Evolutionary conservation across 768 basidiomycete species (phyloP).

Genomic region (Trametes cinnabarina): DNA sequence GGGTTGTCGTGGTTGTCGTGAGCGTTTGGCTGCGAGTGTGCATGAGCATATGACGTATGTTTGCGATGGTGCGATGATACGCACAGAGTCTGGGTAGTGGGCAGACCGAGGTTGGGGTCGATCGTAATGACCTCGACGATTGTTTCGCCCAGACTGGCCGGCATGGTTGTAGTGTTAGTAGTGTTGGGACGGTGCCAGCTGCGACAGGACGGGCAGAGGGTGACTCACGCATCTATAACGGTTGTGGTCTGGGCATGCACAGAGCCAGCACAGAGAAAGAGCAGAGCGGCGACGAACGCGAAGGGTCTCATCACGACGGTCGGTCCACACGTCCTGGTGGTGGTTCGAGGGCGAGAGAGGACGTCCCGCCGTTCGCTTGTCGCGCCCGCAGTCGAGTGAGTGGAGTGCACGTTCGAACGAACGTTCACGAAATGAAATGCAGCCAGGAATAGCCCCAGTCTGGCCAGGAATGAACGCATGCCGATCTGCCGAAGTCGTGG

Average conservation of each 20-base stretch:
- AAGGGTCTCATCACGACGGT: slow-evolving; percentile 20
- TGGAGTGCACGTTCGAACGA: slow-evolving; percentile 3
- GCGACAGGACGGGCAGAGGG: too few relatives aligned
- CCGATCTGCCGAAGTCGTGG: slow-evolving; percentile 6
- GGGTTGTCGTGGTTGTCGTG: slow-evolving; percentile 12
- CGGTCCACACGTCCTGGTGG: slow-evolving; percentile 1
- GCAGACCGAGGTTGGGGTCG: slow-evolving; percentile 36
- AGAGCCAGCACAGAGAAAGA: slow-evolving; percentile 14
- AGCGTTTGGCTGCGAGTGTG: slow-evolving; percentile 19
- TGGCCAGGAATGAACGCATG: slow-evolving; percentile 13
- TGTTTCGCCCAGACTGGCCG: slow-evolving; percentile 44
- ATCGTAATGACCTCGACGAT: slow-evolving; percentile 49
- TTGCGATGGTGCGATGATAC: slow-evolving; percentile 21
- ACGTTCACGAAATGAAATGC: neutral
- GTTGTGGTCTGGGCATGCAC: slow-evolving; percentile 46
- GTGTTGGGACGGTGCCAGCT: too few relatives aligned
- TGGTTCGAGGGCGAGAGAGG: neutral
- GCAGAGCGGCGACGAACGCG: slow-evolving; percentile 22
- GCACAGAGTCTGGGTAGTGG: slow-evolving; percentile 46
- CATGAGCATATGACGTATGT: slow-evolving; percentile 1
- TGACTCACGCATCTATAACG: slow-evolving; percentile 45
- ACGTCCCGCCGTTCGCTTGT: neutral
- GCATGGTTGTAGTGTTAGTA: slow-evolving; percentile 1
- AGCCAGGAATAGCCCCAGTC: neutral
- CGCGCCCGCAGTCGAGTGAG: neutral